Percentiles rank a stretch among this genome's conserved stretches.
These are phyloP conservation scores for Xylaria telfairii DNA, from an alignment of 495 filamentous ascomycete species.

Conservation along the genomic window DNA sequence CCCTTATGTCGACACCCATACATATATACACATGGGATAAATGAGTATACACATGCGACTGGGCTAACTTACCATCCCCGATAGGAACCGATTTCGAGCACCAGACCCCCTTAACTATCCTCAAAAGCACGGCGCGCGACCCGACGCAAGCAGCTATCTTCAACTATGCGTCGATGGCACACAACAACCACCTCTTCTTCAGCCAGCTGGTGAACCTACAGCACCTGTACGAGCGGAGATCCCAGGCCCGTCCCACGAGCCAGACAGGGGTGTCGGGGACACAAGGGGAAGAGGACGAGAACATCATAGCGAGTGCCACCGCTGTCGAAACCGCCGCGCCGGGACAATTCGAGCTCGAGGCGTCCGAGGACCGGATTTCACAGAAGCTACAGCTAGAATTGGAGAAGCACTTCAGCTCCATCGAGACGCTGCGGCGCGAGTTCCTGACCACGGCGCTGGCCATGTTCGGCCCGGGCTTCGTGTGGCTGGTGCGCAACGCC, in stretches of 20 bases:
- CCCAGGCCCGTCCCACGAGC: background rate
- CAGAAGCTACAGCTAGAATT: constrained; percentile 48
- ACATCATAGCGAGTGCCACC: background rate
- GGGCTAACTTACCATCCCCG: constrained; percentile 13
- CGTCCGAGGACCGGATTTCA: constrained; percentile 39
- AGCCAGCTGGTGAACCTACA: constrained; percentile 58
- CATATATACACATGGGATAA: background rate
- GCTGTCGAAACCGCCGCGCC: background rate
- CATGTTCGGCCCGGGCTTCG: constrained; percentile 97
- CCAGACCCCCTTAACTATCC: constrained; percentile 65
- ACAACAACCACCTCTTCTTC: constrained; percentile 99
- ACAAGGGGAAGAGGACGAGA: background rate
- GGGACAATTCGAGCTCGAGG: constrained; percentile 3
- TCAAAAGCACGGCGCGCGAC: constrained; percentile 78
- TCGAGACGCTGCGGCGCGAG: constrained; percentile 78
- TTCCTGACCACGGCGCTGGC: constrained; percentile 80
- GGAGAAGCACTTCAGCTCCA: constrained; percentile 72
- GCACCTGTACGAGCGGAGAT: constrained; percentile 41
- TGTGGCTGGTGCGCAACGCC: constrained; percentile 79
- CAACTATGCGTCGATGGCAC: constrained; percentile 94
- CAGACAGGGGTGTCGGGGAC: background rate
- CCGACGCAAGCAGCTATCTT: constrained; percentile 78
- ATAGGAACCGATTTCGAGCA: constrained; percentile 65
- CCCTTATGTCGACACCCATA: background rate
- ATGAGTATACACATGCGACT: background rate